Conservation (phyloP, 345 rosid species). For the Eucalyptus regnans region DNA sequence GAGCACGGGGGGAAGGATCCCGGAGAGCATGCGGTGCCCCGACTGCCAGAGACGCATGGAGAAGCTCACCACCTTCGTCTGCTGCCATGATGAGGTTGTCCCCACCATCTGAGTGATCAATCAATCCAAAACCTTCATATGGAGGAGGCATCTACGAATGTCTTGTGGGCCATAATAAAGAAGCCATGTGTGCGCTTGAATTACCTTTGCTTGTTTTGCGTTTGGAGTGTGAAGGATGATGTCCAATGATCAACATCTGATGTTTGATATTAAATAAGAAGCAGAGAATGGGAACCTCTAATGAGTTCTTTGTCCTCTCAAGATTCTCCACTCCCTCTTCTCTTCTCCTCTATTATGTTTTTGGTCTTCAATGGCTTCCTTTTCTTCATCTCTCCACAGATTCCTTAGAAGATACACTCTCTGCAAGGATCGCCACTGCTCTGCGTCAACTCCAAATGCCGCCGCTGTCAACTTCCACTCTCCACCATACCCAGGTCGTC, state of each 20-base stretch:
- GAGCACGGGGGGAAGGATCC: conserved; percentile 39
- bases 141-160: not conserved
- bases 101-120: not conserved
- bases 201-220: not conserved
- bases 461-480: not conserved
- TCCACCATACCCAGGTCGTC: not conserved
- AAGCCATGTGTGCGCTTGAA: not conserved
- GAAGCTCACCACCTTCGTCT: conserved; percentile 47
- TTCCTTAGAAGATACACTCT: not conserved
- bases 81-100: conserved; percentile 60
- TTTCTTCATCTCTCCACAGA: not conserved
- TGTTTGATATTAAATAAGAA: not conserved
- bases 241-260: not conserved
- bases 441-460: not conserved
- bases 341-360: not conserved
- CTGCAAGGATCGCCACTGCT: not conserved
- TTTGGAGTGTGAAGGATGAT: not conserved
- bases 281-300: not conserved
- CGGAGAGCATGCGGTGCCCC: conserved; percentile 61
- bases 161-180: not conserved
- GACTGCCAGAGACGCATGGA: conserved; percentile 70
- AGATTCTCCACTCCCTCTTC: not conserved
- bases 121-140: not conserved
- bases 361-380: not conserved
- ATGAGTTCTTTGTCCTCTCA: not conserved